These are phyloP conservation scores for Phycomyces blakesleeanus DNA, from an alignment of 192 early-diverging fungal species.

Conservation along the genomic window DNA sequence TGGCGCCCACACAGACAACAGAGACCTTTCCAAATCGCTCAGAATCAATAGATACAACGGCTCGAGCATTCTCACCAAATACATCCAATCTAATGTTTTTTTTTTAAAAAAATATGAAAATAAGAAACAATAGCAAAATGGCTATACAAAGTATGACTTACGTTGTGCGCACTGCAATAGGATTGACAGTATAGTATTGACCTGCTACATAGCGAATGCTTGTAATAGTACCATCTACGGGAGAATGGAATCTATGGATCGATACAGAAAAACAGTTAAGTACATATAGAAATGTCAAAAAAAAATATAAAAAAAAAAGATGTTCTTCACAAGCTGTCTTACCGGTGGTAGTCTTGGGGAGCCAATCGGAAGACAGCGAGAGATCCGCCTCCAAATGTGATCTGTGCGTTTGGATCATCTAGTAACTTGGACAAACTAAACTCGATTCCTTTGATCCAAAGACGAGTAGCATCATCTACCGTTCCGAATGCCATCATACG, in stretches of 20 bases:
- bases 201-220: constrained; percentile 53
- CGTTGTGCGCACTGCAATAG: constrained; percentile 70
- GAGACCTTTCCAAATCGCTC: constrained; percentile 67
- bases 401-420: constrained; percentile 42
- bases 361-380: constrained; percentile 74
- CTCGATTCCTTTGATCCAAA: constrained; percentile 79
- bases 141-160: not conserved
- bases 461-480: constrained; percentile 56
- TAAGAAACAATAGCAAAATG: not conserved
- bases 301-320: not conserved
- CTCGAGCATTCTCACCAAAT: constrained; percentile 73
- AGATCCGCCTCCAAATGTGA: constrained; percentile 57
- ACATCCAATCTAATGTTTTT: constrained; percentile 52
- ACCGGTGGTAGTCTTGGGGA: constrained; percentile 83
- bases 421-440: constrained; percentile 63
- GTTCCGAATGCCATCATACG: constrained; percentile 64
- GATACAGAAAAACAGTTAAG: not conserved
- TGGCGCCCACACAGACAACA: constrained; percentile 70
- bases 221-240: constrained; percentile 62
- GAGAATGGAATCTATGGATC: constrained; percentile 60
- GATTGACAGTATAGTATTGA: constrained; percentile 79
- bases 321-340: not conserved
- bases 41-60: constrained; percentile 60
- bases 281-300: too few species aligned
- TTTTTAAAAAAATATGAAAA: not conserved